Conservation (phyloP, 176 grass and related monocot species). For the Eleusine indica region DNA sequence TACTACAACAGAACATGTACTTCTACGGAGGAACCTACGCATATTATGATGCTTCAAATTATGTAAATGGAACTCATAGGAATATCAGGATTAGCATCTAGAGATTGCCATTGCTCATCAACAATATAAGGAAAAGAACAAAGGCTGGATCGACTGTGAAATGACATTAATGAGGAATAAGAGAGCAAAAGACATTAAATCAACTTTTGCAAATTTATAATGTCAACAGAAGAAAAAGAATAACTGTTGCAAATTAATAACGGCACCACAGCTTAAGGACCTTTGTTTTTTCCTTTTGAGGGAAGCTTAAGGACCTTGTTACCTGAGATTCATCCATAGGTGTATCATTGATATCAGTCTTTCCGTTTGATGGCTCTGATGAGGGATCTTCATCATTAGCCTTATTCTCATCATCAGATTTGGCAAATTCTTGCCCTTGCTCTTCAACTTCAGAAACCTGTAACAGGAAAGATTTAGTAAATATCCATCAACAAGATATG, state of each 20-base stretch:
- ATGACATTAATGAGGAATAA: not conserved
- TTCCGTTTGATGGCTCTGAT: conserved; percentile 55
- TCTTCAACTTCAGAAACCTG: conserved; percentile 76
- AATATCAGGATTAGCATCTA: not conserved
- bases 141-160: conserved; percentile 4
- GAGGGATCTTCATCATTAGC: conserved; percentile 55
- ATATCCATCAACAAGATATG: conserved; percentile 24
- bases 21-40: not conserved
- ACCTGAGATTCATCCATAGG: conserved; percentile 65
- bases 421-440: conserved; percentile 61
- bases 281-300: no score
- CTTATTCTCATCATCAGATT: conserved; percentile 60
- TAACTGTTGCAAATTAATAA: not conserved
- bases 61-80: conserved; percentile 9
- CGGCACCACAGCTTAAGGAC: not conserved
- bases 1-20: not conserved
- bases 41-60: conserved; percentile 25
- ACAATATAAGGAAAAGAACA: conserved; percentile 2
- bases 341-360: conserved; percentile 61
- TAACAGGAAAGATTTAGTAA: conserved; percentile 24
- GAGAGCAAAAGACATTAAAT: conserved; percentile 9
- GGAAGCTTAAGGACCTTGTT: conserved; percentile 1
- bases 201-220: no score
- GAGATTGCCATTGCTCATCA: not conserved
- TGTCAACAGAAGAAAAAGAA: no score